Conservation (phyloP, 2,329 filamentous ascomycete genomes). For the Ascomycota sp. region DNA sequence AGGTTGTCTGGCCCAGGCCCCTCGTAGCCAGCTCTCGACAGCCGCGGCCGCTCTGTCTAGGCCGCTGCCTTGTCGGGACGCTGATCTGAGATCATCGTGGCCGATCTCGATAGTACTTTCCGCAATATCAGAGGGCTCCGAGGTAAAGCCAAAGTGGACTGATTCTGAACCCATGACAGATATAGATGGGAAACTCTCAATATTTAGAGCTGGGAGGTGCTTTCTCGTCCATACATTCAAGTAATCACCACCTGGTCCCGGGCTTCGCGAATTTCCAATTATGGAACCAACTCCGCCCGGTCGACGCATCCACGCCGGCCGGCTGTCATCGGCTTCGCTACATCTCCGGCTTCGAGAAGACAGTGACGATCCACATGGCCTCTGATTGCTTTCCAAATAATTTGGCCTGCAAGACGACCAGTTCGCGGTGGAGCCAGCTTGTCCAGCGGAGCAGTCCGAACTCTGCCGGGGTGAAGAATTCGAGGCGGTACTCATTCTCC, state of each 20-base stretch:
- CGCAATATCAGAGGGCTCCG: slow-evolving; percentile 21
- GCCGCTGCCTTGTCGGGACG: slow-evolving; percentile 26
- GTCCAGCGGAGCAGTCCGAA: slow-evolving; percentile 32
- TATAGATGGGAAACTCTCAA: slow-evolving; percentile 46
- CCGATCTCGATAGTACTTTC: slow-evolving; percentile 31
- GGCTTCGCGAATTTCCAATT: slow-evolving; percentile 44
- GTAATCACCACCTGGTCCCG: slow-evolving; percentile 67
- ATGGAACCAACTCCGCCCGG: slow-evolving; percentile 82
- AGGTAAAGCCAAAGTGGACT: slow-evolving; percentile 33
- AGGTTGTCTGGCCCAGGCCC: slow-evolving; percentile 48
- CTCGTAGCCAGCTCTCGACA: slow-evolving; percentile 78
- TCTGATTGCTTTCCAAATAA: slow-evolving; percentile 16
- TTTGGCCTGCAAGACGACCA: slow-evolving; percentile 22
- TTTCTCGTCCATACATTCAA: slow-evolving; percentile 70
- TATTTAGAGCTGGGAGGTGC: slow-evolving; percentile 60
- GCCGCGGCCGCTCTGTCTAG: slow-evolving; percentile 73
- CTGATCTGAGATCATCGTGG: slow-evolving; percentile 17
- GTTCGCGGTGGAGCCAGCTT: slow-evolving; percentile 15
- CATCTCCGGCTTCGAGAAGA: slow-evolving; percentile 16
- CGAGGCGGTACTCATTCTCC: slow-evolving; percentile 62
- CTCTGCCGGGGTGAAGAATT: slow-evolving; percentile 48
- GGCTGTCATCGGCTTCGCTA: slow-evolving; percentile 17
- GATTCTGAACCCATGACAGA: slow-evolving; percentile 41
- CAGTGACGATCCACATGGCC: slow-evolving; percentile 11
- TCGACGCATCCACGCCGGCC: slow-evolving; percentile 48